Evolutionary conservation across 345 rosid species (phyloP), one percentile per base, ranked within the genome.

Genomic region (Eucalyptus camaldulensis): DNA sequence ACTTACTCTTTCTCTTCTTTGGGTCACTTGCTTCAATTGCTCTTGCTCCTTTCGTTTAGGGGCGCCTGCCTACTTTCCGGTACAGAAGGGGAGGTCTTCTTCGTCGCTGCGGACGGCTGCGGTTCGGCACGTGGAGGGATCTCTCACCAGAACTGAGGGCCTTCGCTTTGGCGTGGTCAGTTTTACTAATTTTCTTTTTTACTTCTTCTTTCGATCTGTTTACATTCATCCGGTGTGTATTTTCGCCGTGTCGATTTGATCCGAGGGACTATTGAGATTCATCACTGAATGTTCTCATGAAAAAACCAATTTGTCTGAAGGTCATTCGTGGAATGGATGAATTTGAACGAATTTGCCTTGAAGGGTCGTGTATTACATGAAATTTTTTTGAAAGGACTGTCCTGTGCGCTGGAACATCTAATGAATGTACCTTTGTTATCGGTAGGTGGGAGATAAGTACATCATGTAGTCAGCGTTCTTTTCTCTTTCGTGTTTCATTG

Each of bases 141-240:
- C 95, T 9, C 90, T 96, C 67, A 94, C 94, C 89, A 91, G 49
- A 90, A 90, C 94, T 5, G 95, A 95, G 88, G 98, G 97, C 90
- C 98, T 95, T 89, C 95, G 99, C 88, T 97, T 98, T 88, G 99
- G 97, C 22, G 93, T 98, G 90, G 99, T 98, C 44, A 56, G 96
- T 92, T 86, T 29, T 29, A 60, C 80, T 4, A 17, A 19, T 51
- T 13, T 25, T 24, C 3, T 15, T 44, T 53, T 13, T 31, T 0
- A 25, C 54, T 56, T 10, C 56, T 58, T 40, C 10, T 24, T 17
- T 76, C 12, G 49, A 29, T 31, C 43, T 31, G 50, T 51, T 72
- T 10, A 21, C 8, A 31, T 58, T 49, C 80, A 49, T 87, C 5
- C 4, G 44, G 29, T 2, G 76, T 7, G 27, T 50, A 15, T 51